A percentile compares a stretch with the other conserved stretches of the same genome.
Evolutionary conservation across 73 alveolate species (phyloP).

Genomic region (Paraurostyla sp.): DNA sequence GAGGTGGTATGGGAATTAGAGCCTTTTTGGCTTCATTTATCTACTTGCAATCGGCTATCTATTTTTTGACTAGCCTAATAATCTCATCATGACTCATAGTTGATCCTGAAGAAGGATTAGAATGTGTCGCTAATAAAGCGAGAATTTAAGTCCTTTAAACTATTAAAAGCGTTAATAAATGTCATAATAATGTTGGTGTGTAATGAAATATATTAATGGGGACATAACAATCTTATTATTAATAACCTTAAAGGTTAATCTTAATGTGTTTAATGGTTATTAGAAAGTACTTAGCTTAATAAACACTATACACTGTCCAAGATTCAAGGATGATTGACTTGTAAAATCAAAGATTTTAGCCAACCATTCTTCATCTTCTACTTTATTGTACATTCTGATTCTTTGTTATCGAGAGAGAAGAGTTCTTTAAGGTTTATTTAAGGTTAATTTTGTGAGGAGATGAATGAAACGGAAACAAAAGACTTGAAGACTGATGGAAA

Average conservation of each 20-base stretch:
- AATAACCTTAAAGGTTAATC: conserved; percentile 47
- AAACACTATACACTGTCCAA: no score
- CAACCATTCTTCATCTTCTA: neutral
- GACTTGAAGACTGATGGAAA: no score
- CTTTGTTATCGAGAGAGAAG: neutral
- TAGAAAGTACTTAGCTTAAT: conserved; percentile 25
- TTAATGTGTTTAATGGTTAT: conserved; percentile 1
- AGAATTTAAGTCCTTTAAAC: neutral
- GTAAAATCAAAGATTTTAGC: no score
- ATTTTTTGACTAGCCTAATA: conserved; percentile 9
- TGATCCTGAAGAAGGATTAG: conserved; percentile 14
- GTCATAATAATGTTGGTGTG: neutral
- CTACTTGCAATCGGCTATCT: conserved; percentile 4
- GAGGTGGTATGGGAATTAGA: neutral
- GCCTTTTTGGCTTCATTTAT: conserved; percentile 11
- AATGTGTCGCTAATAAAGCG: neutral
- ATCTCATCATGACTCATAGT: conserved; percentile 43
- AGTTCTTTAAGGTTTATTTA: neutral
- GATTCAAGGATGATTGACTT: no score
- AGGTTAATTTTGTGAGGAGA: neutral
- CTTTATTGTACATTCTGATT: neutral
- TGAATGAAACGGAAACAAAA: no score
- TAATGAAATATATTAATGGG: neutral
- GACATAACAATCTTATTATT: conserved; percentile 28
- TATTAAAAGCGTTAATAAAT: neutral